These are phyloP conservation scores for Salix dunnii DNA, from an alignment of 345 rosid genomes.

Conservation along the genomic window DNA sequence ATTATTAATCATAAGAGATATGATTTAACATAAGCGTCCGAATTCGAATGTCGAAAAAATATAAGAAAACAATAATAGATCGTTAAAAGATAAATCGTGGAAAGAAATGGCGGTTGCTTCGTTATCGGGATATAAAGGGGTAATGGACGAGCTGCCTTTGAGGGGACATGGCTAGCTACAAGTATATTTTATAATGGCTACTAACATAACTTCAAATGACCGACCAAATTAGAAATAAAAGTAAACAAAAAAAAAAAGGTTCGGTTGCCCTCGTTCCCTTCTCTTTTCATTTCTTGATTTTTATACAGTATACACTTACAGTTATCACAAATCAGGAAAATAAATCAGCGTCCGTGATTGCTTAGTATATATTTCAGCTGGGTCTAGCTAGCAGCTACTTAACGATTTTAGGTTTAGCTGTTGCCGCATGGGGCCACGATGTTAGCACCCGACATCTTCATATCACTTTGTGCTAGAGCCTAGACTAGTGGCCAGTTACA, in stretches of 20 bases:
- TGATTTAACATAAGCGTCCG: too few species aligned
- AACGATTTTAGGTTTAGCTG: slow-evolving; percentile 20
- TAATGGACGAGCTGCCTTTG: not conserved
- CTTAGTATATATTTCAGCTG: not conserved
- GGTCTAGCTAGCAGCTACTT: not conserved
- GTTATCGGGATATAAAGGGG: not conserved
- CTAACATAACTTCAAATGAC: not conserved
- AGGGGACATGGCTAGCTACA: not conserved
- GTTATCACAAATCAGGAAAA: not conserved
- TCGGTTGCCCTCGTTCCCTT: not conserved
- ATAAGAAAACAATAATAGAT: too few species aligned
- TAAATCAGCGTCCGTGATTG: not conserved
- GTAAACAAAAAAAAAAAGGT: too few species aligned
- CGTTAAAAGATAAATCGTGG: too few species aligned
- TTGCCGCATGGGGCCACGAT: slow-evolving; percentile 9
- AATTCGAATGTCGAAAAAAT: too few species aligned
- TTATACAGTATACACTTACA: not conserved
- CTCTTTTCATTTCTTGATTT: not conserved
- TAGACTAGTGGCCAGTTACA: slow-evolving; percentile 18
- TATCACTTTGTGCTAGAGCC: slow-evolving; percentile 8
- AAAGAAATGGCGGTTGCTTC: not conserved
- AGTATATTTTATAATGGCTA: not conserved
- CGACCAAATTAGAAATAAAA: not conserved
- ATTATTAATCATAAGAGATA: too few species aligned
- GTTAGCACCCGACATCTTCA: slow-evolving; percentile 11